phyloP scores from a whole-genome alignment of 345 rosid genomes.

The Melastoma malabathricum region DNA sequence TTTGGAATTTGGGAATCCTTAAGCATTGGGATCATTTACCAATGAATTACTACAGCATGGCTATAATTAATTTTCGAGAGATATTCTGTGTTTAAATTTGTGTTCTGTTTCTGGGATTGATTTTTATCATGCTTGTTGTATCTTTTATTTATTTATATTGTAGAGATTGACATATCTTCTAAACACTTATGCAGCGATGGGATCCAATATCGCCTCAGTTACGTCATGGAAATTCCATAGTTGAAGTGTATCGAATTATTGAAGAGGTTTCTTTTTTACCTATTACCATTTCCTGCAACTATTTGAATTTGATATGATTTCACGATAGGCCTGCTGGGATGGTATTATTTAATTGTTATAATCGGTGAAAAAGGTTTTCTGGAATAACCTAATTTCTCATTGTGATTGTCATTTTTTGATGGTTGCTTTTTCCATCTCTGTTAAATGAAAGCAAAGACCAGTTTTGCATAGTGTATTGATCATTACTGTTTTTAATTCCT shows the following conservation, averaged over 20 bases:
- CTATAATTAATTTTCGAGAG: no score
- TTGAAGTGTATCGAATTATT: constrained; percentile 90
- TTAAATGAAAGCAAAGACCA: background rate
- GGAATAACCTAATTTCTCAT: no score
- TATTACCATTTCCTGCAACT: background rate
- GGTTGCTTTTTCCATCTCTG: no score
- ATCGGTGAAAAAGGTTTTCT: no score
- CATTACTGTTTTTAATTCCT: constrained; percentile 9
- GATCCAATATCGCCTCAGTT: constrained; percentile 90
- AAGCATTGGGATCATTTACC: no score
- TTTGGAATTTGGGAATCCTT: no score
- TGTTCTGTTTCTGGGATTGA: background rate
- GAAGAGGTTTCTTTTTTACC: constrained; percentile 53
- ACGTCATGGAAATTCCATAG: constrained; percentile 88
- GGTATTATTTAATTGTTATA: background rate
- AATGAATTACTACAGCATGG: no score
- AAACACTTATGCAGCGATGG: constrained; percentile 50
- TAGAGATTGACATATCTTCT: constrained; percentile 4
- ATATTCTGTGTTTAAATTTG: no score
- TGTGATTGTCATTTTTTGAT: no score
- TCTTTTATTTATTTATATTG: background rate
- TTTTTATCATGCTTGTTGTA: background rate
- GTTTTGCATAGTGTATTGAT: background rate
- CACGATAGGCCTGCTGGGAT: no score
- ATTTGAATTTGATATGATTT: background rate